Evolutionary conservation across 176 grass and related monocot species (phyloP).

Genomic region (Zea luxurians): DNA sequence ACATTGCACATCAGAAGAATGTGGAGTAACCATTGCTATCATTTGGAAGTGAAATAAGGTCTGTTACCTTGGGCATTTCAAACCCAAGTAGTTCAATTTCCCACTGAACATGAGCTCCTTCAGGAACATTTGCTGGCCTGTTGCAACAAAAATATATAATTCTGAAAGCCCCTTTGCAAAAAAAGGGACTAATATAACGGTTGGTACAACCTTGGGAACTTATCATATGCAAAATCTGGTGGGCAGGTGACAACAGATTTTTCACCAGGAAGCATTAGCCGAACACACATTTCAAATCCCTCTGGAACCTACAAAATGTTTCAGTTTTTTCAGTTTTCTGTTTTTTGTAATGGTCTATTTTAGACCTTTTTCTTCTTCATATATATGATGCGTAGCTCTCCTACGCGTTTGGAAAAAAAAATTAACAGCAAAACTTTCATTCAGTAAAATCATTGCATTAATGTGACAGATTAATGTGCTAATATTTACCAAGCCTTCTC

Average conservation of each 20-base stretch:
- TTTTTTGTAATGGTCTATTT: too few species aligned
- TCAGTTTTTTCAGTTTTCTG: too few species aligned
- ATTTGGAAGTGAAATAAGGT: slow-evolving; percentile 23
- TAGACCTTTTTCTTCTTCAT: too few species aligned
- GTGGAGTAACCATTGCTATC: neutral
- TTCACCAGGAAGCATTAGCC: slow-evolving; percentile 99
- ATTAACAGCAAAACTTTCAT: slow-evolving; percentile 1
- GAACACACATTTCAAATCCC: slow-evolving; percentile 97
- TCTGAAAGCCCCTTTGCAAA: slow-evolving; percentile 36
- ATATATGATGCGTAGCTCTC: too few species aligned
- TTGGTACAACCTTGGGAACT: slow-evolving; percentile 77
- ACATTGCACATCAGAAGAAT: neutral
- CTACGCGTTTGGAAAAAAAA: too few species aligned
- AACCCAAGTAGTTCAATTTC: slow-evolving; percentile 95
- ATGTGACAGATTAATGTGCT: neutral
- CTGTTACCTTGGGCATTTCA: slow-evolving; percentile 78
- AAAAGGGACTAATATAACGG: slow-evolving; percentile 32
- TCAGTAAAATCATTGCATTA: slow-evolving; percentile 12
- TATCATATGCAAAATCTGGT: slow-evolving; percentile 98
- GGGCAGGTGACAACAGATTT: slow-evolving; percentile 79
- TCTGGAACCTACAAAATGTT: slow-evolving; percentile 70
- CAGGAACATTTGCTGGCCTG: slow-evolving; percentile 87
- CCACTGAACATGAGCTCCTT: slow-evolving; percentile 92
- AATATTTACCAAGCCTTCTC: slow-evolving; percentile 85
- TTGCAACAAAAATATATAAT: slow-evolving; percentile 36